These are phyloP conservation scores for Xylariales sp. DNA, from an alignment of 2,329 filamentous ascomycete species.

Conservation along the genomic window DNA sequence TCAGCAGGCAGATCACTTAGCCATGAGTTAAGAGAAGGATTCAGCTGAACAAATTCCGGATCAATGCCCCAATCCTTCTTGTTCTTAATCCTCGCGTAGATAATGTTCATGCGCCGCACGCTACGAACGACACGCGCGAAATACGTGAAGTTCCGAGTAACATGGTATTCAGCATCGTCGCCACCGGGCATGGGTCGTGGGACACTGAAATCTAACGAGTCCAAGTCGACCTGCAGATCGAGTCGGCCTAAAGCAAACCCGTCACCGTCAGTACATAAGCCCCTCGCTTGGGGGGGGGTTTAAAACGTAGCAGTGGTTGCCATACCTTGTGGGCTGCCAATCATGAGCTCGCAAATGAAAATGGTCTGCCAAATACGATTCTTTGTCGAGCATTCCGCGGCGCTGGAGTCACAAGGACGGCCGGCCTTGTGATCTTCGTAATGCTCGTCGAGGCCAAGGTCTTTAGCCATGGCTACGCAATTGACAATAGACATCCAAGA, in stretches of 20 bases:
- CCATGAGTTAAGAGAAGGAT: conserved; percentile 73
- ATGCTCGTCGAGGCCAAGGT: conserved; percentile 86
- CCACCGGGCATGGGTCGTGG: conserved; percentile 59
- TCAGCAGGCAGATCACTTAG: conserved; percentile 72
- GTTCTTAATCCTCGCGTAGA: conserved; percentile 67
- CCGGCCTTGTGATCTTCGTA: conserved; percentile 72
- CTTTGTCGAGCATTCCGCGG: conserved; percentile 76
- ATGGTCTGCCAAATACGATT: conserved; percentile 88
- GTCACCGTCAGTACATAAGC: no score
- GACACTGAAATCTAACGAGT: conserved; percentile 71
- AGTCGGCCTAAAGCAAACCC: conserved; percentile 54
- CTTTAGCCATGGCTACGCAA: conserved; percentile 88
- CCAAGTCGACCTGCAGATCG: conserved; percentile 70
- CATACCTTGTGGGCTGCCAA: conserved; percentile 93
- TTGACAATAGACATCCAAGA: conserved; percentile 97
- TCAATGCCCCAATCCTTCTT: conserved; percentile 84
- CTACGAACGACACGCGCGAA: conserved; percentile 74
- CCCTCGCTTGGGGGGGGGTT: no score
- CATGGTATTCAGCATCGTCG: conserved; percentile 70
- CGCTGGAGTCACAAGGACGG: conserved; percentile 62
- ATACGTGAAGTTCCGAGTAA: conserved; percentile 81
- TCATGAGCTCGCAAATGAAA: conserved; percentile 84
- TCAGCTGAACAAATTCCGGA: conserved; percentile 75
- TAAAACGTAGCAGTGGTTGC: no score
- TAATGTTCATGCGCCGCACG: conserved; percentile 70